These are phyloP conservation scores for Clohesyomyces aquaticus DNA, from an alignment of 495 filamentous ascomycete species.

Conservation along the genomic window DNA sequence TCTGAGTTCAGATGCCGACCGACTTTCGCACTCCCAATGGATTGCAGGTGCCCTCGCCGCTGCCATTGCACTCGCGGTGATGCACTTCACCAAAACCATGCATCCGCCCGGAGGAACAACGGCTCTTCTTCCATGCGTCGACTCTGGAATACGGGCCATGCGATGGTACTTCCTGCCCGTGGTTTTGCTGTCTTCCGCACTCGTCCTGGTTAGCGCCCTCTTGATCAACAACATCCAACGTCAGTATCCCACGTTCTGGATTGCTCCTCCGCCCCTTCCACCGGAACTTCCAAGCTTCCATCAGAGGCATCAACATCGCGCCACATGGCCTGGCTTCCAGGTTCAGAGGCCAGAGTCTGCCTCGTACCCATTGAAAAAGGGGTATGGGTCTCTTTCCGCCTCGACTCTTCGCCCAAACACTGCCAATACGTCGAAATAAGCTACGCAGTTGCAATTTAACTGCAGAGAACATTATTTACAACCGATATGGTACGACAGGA, in stretches of 20 bases:
- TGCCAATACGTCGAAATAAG: too few relatives aligned
- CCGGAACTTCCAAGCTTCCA: neutral
- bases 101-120: conserved; percentile 36
- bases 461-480: too few relatives aligned
- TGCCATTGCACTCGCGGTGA: conserved; percentile 26
- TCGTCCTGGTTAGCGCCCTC: conserved; percentile 31
- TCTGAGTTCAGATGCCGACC: neutral
- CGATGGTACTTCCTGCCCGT: conserved; percentile 29
- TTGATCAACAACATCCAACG: conserved; percentile 38
- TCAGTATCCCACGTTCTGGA: conserved; percentile 35
- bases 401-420: too few relatives aligned
- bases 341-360: too few relatives aligned
- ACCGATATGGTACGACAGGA: too few relatives aligned
- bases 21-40: conserved; percentile 9
- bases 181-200: conserved; percentile 22
- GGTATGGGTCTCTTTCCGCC: too few relatives aligned
- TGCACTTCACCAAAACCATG: conserved; percentile 32
- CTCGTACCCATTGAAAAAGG: too few relatives aligned
- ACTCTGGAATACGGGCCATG: conserved; percentile 11
- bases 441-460: too few relatives aligned
- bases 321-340: too few relatives aligned
- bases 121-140: conserved; percentile 21
- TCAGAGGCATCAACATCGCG: conserved; percentile 4
- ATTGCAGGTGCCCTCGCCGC: conserved; percentile 21
- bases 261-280: conserved; percentile 13